A percentile compares a stretch with the other conserved stretches of the same genome.
Conservation (phyloP, 2,329 filamentous ascomycete genomes). For the Fusarium chuoi region DNA sequence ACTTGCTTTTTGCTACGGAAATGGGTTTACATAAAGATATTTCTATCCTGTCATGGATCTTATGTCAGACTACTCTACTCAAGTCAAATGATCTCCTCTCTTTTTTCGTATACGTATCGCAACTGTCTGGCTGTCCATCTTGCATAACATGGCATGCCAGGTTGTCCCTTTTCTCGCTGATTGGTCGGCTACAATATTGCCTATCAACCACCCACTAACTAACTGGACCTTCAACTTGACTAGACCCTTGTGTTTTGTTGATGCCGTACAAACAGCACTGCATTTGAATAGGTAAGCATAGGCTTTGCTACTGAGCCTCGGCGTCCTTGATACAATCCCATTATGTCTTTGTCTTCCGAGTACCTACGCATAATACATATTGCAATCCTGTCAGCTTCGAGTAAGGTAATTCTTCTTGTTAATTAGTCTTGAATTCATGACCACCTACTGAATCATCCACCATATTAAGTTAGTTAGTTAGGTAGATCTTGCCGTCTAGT, state of each 20-base stretch:
- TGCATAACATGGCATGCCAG: conserved; percentile 7
- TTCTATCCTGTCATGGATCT: neutral
- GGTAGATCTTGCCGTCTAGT: neutral
- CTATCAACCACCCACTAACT: conserved; percentile 2
- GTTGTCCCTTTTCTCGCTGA: conserved; percentile 24
- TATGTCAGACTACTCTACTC: neutral
- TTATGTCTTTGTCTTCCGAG: neutral
- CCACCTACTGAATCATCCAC: conserved; percentile 7
- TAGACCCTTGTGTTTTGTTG: neutral
- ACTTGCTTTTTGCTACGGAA: neutral
- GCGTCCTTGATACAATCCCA: neutral
- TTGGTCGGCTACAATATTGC: conserved; percentile 36
- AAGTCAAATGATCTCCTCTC: neutral
- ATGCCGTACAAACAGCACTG: neutral
- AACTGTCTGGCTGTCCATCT: neutral
- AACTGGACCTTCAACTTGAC: neutral
- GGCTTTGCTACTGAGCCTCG: neutral
- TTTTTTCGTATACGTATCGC: neutral
- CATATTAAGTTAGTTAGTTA: conserved; percentile 5
- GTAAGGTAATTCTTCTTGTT: neutral
- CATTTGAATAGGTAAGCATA: neutral
- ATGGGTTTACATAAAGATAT: neutral
- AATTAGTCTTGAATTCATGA: neutral
- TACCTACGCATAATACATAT: neutral
- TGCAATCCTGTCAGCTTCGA: neutral